A percentile compares a stretch with the other conserved stretches of the same genome.
phyloP scores from a whole-genome alignment of 331 rosid species.

The Dryas integrifolia region DNA sequence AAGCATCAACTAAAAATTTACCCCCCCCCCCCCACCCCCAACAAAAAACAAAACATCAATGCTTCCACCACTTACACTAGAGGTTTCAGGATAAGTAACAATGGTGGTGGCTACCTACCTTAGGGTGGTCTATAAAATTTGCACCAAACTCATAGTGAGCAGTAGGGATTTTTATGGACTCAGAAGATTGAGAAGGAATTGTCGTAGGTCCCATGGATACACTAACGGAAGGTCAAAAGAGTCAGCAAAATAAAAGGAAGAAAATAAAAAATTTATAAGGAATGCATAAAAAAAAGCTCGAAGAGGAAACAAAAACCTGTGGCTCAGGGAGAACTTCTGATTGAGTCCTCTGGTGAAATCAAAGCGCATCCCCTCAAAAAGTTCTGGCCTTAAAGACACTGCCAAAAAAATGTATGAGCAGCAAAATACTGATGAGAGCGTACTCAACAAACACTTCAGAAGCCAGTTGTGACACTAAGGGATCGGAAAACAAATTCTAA shows the following conservation, averaged over 20 bases:
- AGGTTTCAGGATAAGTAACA: background rate
- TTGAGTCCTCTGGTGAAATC: constrained; percentile 81
- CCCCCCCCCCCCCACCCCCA: background rate
- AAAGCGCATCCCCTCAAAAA: constrained; percentile 89
- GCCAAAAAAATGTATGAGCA: constrained; percentile 11
- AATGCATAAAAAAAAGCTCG: background rate
- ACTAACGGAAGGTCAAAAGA: constrained; percentile 32
- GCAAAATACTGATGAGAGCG: background rate
- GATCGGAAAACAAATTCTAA: too few species aligned
- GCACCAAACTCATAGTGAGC: constrained; percentile 87
- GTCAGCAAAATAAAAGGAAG: background rate
- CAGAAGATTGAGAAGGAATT: constrained; percentile 78
- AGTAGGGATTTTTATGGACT: constrained; percentile 72
- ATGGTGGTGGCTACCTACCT: constrained; percentile 35
- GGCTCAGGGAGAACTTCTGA: constrained; percentile 80
- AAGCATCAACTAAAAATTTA: constrained; percentile 68
- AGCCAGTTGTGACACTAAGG: too few species aligned
- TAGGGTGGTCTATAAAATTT: constrained; percentile 85
- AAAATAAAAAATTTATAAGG: background rate
- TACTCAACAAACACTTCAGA: too few species aligned
- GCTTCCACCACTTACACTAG: background rate
- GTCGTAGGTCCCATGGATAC: constrained; percentile 81
- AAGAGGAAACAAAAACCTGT: constrained; percentile 51
- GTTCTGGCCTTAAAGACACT: constrained; percentile 89
- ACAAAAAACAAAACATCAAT: background rate